A percentile compares a stretch with the other conserved stretches of the same genome.
phyloP scores from a whole-genome alignment of 805 yeast genomes.

The Kodamaea neixiangensis region DNA sequence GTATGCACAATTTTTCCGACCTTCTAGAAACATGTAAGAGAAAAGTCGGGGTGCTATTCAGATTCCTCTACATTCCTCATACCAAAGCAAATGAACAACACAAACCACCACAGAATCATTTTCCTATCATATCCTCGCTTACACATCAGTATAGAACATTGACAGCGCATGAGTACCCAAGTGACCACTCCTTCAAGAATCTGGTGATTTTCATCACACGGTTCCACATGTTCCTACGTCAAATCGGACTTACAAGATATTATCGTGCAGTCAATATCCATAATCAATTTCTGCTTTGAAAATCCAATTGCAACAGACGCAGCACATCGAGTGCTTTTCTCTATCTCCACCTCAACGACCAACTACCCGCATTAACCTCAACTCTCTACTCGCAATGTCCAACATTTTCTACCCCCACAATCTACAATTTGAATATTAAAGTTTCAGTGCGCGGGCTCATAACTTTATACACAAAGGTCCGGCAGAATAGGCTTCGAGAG shows the following conservation, averaged over 20 bases:
- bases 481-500: neutral
- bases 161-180: neutral
- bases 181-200: neutral
- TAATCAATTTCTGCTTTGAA: too few relatives aligned
- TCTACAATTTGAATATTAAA: neutral
- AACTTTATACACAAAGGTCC: neutral
- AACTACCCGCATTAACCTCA: neutral
- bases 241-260: neutral
- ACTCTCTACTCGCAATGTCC: neutral
- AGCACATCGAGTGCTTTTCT: too few relatives aligned
- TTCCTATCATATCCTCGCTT: too few relatives aligned
- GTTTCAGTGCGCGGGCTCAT: neutral
- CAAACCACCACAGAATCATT: too few relatives aligned
- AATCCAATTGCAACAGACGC: too few relatives aligned
- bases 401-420: conserved; percentile 1
- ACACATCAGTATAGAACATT: too few relatives aligned
- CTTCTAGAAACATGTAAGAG: neutral
- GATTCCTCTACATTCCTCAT: too few relatives aligned
- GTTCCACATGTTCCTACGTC: neutral
- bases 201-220: neutral
- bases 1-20: neutral
- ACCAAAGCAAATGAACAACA: too few relatives aligned
- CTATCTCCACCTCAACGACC: neutral
- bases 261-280: too few relatives aligned
- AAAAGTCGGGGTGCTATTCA: too few relatives aligned